Base-by-base conservation (phyloP, 768 basidiomycete species). In the Candolleomyces efflorescens region DNA sequence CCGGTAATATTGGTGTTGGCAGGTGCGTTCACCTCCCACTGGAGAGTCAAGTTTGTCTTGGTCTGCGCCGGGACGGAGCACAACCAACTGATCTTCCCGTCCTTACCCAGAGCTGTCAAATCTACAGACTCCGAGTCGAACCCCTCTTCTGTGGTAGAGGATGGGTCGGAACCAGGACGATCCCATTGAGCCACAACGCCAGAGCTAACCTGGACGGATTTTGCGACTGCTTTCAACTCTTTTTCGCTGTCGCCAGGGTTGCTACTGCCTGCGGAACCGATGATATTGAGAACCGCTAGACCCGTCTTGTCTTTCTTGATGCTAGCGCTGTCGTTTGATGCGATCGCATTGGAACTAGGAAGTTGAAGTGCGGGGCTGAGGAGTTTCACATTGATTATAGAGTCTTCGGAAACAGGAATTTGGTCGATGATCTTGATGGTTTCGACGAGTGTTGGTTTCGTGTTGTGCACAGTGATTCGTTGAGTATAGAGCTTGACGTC, bases 391-490 rank as follows among this genome's bases (percentile, higher is more conserved):
- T 46, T 64, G 23, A 75, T 68, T 11, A 61, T 57, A 13, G 69
- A 53, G 56, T 73, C 70, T 48, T 72, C 67, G 3, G 75, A 73
- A 3, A 71, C 62, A 0, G 75, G 76, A 20, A 75, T 64, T 22
- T 73, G 73, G 49, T 75, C 76, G 26, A 75, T 43, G 50, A 77
- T 54, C 44, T 68, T 70, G 47, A 77, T 58, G 36, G 66, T 56
- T 5, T 66, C 54, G 23, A 71, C 53, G 0, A 64, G 44, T 12
- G 63, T 45, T 32, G 65, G 39, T 55, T 75, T 76, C 32, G 72
- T 67, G 61, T 76, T 78, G 62, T 67, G 62, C 3, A 76, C 62
- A 0, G 71, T 71, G 56, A 78, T 74, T 10, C 69, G 70, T 52
- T 76, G 77, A 0, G 68, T 66, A 62, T 63, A 71, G 12, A 65